Conservation (phyloP, 805 yeast species). For the Saccharomycopsis fodiens region DNA sequence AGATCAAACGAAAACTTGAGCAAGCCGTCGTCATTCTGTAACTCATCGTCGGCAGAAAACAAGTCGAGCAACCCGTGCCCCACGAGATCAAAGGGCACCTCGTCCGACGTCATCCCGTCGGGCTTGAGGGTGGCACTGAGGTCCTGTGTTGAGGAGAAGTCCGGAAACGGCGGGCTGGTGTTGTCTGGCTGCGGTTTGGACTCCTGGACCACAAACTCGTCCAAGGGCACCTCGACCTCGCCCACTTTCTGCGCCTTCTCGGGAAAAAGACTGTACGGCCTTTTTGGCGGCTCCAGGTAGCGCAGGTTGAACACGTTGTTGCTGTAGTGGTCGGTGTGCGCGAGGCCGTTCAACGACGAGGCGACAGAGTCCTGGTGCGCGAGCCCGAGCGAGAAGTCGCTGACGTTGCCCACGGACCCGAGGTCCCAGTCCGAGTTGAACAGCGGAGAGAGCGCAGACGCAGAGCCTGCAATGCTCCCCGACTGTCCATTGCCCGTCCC, state of each 20-base stretch:
- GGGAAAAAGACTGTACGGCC: background rate
- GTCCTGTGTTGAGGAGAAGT: background rate
- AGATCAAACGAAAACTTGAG: background rate
- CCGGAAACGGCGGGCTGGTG: background rate
- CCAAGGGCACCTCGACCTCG: constrained; percentile 19
- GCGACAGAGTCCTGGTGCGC: constrained; percentile 18
- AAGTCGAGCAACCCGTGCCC: constrained; percentile 17
- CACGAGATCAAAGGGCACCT: constrained; percentile 5
- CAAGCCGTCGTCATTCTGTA: background rate
- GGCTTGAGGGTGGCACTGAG: background rate
- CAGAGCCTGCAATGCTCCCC: no score
- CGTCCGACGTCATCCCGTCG: constrained; percentile 1
- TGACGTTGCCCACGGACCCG: constrained; percentile 3
- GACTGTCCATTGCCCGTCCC: background rate
- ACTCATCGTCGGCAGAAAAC: constrained; percentile 1
- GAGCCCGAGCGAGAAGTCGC: constrained; percentile 10
- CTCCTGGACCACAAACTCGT: constrained; percentile 15
- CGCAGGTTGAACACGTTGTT: constrained; percentile 15
- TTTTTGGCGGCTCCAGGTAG: constrained; percentile 6
- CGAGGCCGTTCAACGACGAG: constrained; percentile 21
- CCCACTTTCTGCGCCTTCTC: constrained; percentile 12
- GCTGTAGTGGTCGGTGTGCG: constrained; percentile 14
- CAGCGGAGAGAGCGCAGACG: constrained; percentile 15
- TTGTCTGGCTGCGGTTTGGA: background rate
- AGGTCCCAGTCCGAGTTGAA: constrained; percentile 21